These are phyloP conservation scores for Cryptococcus hybrid DNA, from an alignment of 1,284 basidiomycete species.

Conservation along the genomic window DNA sequence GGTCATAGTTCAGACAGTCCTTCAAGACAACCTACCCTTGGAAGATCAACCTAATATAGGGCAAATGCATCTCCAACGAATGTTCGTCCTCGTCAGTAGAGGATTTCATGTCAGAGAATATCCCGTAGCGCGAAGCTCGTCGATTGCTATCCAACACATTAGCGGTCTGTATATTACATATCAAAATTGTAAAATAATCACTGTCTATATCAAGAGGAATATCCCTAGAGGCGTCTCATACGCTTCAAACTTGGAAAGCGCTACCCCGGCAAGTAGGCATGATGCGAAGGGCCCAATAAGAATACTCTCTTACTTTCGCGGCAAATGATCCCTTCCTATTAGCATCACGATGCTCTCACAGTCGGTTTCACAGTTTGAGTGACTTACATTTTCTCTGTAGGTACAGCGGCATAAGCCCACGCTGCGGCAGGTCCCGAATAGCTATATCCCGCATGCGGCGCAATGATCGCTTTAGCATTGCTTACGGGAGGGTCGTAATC, in stretches of 20 bases:
- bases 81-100: constrained; percentile 89
- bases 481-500: constrained; percentile 63
- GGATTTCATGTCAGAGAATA: constrained; percentile 68
- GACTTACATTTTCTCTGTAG: constrained; percentile 72
- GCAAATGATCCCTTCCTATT: neutral
- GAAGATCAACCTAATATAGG: constrained; percentile 86
- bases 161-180: neutral
- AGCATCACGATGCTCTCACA: neutral
- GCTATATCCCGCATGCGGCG: constrained; percentile 97
- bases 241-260: constrained; percentile 68
- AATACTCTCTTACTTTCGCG: constrained; percentile 79
- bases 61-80: constrained; percentile 96
- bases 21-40: constrained; percentile 57
- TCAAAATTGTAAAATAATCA: constrained; percentile 52
- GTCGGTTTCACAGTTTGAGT: neutral
- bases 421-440: constrained; percentile 94
- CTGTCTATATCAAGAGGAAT: constrained; percentile 75
- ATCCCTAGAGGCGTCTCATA: constrained; percentile 83
- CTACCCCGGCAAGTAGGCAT: constrained; percentile 83
- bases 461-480: constrained; percentile 88
- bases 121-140: constrained; percentile 65
- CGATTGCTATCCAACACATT: constrained; percentile 57
- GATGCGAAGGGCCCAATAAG: constrained; percentile 94
- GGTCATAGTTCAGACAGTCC: neutral
- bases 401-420: constrained; percentile 91